Conservation (phyloP, 768 basidiomycete species). For the Podaxis sp. region DNA sequence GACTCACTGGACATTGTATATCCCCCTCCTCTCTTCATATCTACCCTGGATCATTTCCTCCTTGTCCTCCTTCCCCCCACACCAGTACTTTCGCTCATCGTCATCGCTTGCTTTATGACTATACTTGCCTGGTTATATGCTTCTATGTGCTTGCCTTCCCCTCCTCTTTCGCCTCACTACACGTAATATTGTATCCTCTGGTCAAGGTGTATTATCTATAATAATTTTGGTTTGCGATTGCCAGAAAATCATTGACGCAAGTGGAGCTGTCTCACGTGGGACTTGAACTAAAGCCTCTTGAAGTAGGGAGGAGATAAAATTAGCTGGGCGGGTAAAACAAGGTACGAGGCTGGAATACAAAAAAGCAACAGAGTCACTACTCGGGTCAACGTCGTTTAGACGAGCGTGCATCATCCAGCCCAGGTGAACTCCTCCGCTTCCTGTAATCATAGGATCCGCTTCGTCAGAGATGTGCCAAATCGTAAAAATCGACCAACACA, state of each 20-base stretch:
- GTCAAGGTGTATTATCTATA: constrained; percentile 5
- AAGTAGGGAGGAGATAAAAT: background rate
- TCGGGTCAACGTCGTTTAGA: constrained; percentile 61
- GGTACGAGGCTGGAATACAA: constrained; percentile 1
- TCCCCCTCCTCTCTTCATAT: background rate
- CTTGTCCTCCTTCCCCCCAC: background rate
- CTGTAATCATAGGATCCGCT: constrained; percentile 26
- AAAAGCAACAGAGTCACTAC: constrained; percentile 2
- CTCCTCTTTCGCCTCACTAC: background rate
- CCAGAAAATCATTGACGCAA: background rate
- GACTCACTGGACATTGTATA: background rate
- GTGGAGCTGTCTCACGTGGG: background rate
- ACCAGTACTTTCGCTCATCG: background rate
- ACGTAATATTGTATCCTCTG: background rate
- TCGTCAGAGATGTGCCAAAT: background rate
- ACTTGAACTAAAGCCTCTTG: background rate
- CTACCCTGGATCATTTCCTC: background rate
- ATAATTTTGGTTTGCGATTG: constrained; percentile 2
- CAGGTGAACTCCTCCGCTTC: constrained; percentile 73
- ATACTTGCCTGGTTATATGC: background rate
- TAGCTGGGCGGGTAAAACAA: background rate
- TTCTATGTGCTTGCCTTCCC: background rate
- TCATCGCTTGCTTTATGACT: background rate
- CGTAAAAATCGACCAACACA: constrained; percentile 16
- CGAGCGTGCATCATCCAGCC: constrained; percentile 60